These are phyloP conservation scores for Tetragonia tetragonoides DNA, from an alignment of 148 eudicot genomes.

Conservation along the genomic window DNA sequence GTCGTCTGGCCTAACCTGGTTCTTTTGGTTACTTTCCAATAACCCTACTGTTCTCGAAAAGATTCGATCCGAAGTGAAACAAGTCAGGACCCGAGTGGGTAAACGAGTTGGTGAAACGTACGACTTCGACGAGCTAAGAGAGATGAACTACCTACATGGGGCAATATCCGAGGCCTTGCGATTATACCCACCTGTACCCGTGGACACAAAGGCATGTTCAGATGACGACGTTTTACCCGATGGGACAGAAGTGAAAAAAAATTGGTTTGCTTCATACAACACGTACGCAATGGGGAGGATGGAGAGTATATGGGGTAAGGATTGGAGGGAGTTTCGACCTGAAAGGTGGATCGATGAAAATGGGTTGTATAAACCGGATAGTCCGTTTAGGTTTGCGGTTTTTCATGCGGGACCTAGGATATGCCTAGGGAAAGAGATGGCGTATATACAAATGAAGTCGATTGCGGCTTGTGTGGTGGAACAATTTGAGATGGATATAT, in stretches of 20 bases:
- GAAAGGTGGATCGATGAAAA: conserved; percentile 55
- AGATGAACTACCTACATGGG: conserved; percentile 63
- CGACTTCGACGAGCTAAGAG: conserved; percentile 41
- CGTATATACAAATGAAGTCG: conserved; percentile 39
- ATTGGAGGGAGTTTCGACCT: conserved; percentile 40
- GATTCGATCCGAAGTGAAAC: conserved; percentile 40
- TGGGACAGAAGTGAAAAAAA: conserved; percentile 44
- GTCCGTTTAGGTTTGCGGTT: conserved; percentile 39
- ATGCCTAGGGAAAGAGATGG: conserved; percentile 41
- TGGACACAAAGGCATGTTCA: conserved; percentile 46
- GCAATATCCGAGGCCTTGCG: conserved; percentile 58
- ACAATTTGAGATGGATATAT: conserved; percentile 31
- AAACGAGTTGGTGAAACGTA: conserved; percentile 32
- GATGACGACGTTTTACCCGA: conserved; percentile 52
- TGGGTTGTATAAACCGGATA: conserved; percentile 44
- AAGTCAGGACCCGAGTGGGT: conserved; percentile 24
- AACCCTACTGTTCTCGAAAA: conserved; percentile 31
- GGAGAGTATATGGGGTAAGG: conserved; percentile 55
- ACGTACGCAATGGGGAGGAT: conserved; percentile 29
- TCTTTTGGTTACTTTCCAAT: conserved; percentile 54
- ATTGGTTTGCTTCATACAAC: conserved; percentile 44
- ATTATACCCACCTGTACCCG: conserved; percentile 63
- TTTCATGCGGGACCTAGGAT: conserved; percentile 39
- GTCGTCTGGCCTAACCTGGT: conserved; percentile 59
- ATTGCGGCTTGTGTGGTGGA: conserved; percentile 39